These are phyloP conservation scores for Aphanomyces euteiches DNA, from an alignment of 352 stramenopile genomes.

Conservation along the genomic window DNA sequence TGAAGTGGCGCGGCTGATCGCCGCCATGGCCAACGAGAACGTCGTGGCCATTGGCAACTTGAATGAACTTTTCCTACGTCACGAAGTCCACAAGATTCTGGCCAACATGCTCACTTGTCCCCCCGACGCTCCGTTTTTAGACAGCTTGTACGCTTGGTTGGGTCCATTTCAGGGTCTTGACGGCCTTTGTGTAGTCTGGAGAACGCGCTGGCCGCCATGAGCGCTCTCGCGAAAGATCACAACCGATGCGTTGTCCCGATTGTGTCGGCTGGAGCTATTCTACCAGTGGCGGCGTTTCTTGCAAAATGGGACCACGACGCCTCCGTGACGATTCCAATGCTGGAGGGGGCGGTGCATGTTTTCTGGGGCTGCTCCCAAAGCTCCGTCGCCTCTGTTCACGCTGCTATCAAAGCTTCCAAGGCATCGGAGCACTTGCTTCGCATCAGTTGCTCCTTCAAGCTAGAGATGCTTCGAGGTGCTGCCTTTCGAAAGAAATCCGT, in stretches of 20 bases:
- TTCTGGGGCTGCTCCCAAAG: slow-evolving; percentile 6
- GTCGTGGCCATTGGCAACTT: slow-evolving; percentile 15
- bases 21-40: slow-evolving; percentile 23
- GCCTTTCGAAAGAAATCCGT: slow-evolving; percentile 14
- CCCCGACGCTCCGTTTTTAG: no score
- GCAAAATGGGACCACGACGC: slow-evolving; percentile 1
- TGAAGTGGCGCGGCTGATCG: slow-evolving; percentile 6
- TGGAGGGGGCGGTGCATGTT: slow-evolving; percentile 19
- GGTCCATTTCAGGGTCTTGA: no score
- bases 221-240: slow-evolving; percentile 25
- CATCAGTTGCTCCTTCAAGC: slow-evolving; percentile 23
- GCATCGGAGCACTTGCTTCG: slow-evolving; percentile 18
- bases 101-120: slow-evolving; percentile 16
- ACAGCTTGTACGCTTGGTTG: no score
- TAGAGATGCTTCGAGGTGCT: slow-evolving; percentile 20
- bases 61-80: slow-evolving; percentile 28
- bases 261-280: not conserved
- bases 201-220: slow-evolving; percentile 11
- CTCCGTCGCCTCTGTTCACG: slow-evolving; percentile 14
- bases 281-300: not conserved
- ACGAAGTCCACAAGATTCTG: slow-evolving; percentile 24
- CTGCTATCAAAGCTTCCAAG: not conserved
- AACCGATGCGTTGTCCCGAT: slow-evolving; percentile 15
- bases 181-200: slow-evolving; percentile 8
- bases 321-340: not conserved